Evolutionary conservation across 2,329 filamentous ascomycete genomes (phyloP).

Genomic region (Bipolaris bicolor): DNA sequence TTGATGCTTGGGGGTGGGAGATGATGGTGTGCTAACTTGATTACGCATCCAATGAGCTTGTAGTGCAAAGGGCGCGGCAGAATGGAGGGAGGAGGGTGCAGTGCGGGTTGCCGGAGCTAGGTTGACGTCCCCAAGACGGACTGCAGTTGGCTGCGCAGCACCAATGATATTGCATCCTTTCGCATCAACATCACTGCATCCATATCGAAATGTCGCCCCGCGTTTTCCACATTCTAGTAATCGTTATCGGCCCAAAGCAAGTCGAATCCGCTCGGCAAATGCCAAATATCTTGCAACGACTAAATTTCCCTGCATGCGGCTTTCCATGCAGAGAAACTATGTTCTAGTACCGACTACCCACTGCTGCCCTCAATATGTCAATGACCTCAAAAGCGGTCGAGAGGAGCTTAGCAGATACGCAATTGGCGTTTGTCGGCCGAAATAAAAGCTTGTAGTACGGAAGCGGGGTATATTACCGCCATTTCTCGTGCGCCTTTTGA

Average conservation of each 20-base stretch:
- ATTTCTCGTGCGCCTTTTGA: neutral
- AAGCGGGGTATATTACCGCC: conserved; percentile 20
- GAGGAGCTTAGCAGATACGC: conserved; percentile 6
- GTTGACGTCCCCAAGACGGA: neutral
- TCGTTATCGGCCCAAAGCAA: neutral
- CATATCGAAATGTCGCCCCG: neutral
- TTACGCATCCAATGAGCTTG: neutral
- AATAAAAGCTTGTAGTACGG: conserved; percentile 7
- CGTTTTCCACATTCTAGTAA: neutral
- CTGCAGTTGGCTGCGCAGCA: neutral
- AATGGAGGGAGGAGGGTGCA: neutral
- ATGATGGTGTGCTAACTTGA: no score
- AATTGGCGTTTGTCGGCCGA: conserved; percentile 18
- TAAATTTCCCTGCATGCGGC: neutral
- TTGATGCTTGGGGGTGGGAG: neutral
- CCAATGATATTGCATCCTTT: conserved; percentile 1
- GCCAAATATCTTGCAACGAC: neutral
- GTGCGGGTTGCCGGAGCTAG: neutral
- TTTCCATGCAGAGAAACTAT: neutral
- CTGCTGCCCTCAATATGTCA: neutral
- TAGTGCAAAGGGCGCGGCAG: neutral
- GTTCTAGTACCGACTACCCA: neutral
- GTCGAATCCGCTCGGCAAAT: neutral
- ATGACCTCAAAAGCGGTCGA: neutral
- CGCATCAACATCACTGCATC: neutral